phyloP scores from a whole-genome alignment of 2,329 filamentous ascomycete species.

The Colletotrichum melonis region DNA sequence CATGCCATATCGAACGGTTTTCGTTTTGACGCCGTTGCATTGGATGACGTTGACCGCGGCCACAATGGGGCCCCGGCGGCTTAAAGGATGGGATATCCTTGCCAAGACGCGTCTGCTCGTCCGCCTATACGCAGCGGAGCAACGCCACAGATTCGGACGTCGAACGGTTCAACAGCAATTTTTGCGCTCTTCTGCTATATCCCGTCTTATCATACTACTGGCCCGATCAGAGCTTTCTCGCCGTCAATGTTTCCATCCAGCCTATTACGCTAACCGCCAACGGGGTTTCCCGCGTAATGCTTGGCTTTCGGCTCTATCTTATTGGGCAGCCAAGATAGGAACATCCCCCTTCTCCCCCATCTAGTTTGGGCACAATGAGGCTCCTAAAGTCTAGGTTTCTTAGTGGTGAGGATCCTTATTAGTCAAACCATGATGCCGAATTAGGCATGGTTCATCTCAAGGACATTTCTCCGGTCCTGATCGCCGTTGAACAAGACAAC shows the following conservation, averaged over 20 bases:
- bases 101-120: slow-evolving; percentile 16
- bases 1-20: slow-evolving; percentile 8
- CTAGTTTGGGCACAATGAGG: neutral
- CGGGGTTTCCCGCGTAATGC: neutral
- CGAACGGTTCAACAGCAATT: neutral
- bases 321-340: slow-evolving; percentile 1
- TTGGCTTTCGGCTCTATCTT: slow-evolving; percentile 8
- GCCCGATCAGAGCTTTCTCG: slow-evolving; percentile 10
- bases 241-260: slow-evolving; percentile 13
- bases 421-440: neutral
- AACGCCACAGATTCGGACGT: slow-evolving; percentile 12
- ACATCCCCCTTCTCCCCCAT: neutral
- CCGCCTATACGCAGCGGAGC: slow-evolving; percentile 8
- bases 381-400: neutral
- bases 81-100: slow-evolving; percentile 13
- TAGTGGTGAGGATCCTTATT: neutral
- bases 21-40: slow-evolving; percentile 16
- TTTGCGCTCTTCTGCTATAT: neutral
- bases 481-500: neutral
- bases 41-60: slow-evolving; percentile 24
- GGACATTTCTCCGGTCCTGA: neutral
- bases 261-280: slow-evolving; percentile 2
- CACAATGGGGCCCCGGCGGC: neutral
- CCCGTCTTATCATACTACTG: neutral
- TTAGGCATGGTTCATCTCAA: neutral